phyloP scores from a whole-genome alignment of 768 basidiomycete genomes.

The Hypsizygus marmoreus region DNA sequence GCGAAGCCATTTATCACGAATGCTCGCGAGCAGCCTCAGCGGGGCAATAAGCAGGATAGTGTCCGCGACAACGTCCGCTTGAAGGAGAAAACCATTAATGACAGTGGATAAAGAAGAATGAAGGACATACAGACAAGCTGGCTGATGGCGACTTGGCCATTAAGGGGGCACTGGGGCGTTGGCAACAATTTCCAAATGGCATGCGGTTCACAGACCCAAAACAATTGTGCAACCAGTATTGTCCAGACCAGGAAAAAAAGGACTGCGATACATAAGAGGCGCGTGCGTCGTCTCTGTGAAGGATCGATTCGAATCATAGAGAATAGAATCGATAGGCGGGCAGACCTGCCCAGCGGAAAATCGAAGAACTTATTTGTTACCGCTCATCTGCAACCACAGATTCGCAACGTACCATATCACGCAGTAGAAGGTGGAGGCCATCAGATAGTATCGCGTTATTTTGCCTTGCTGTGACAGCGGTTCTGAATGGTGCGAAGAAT shows the following conservation, averaged over 20 bases:
- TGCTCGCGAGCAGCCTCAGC: constrained; percentile 40
- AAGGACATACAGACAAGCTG: constrained; percentile 50
- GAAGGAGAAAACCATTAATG: background rate
- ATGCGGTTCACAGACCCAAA: constrained; percentile 42
- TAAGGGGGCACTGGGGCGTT: constrained; percentile 43
- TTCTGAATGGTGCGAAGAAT: too few species aligned
- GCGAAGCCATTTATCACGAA: constrained; percentile 38
- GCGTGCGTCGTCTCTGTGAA: constrained; percentile 21
- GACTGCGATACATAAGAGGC: constrained; percentile 29
- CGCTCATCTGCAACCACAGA: background rate
- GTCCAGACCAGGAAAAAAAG: constrained; percentile 27
- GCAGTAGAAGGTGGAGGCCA: constrained; percentile 35
- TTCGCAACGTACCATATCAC: constrained; percentile 33
- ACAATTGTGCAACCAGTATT: constrained; percentile 44
- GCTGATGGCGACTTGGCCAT: constrained; percentile 46
- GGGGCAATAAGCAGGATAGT: constrained; percentile 45
- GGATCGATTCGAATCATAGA: constrained; percentile 54
- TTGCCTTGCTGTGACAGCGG: constrained; percentile 3
- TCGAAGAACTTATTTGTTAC: background rate
- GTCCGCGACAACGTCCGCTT: constrained; percentile 41
- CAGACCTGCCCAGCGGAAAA: constrained; percentile 36
- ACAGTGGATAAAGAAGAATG: background rate
- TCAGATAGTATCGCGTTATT: constrained; percentile 32
- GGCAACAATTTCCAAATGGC: constrained; percentile 38
- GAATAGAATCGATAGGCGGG: constrained; percentile 52